Conservation (phyloP, 2,329 filamentous ascomycete species). For the Elsinoe ampelina region DNA sequence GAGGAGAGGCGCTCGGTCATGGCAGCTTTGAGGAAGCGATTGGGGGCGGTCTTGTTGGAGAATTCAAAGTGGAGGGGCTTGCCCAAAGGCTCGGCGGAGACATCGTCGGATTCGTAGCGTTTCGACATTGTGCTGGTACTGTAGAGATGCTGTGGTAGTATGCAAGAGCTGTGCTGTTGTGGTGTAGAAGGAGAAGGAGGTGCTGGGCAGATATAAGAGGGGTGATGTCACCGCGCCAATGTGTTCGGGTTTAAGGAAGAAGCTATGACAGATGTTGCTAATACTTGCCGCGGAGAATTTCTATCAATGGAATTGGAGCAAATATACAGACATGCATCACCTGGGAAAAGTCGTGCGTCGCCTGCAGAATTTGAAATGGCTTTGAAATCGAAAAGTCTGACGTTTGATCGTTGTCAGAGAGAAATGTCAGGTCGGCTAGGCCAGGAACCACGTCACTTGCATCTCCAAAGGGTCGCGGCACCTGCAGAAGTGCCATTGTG, state of each 20-base stretch:
- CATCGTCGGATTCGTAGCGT: constrained; percentile 34
- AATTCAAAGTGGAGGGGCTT: constrained; percentile 38
- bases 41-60: constrained; percentile 48
- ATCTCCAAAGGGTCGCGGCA: neutral
- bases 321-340: neutral
- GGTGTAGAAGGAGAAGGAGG: neutral
- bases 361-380: neutral
- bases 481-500: neutral
- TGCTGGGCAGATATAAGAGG: neutral
- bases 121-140: constrained; percentile 28
- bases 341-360: neutral
- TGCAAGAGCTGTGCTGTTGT: too few species aligned
- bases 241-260: neutral
- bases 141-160: too few species aligned
- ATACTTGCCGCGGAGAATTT: neutral
- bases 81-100: constrained; percentile 32
- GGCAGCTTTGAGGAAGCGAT: constrained; percentile 58
- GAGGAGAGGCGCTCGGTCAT: constrained; percentile 58
- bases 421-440: neutral
- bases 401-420: neutral
- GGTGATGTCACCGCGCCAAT: constrained; percentile 2
- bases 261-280: neutral
- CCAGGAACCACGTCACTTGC: constrained; percentile 8
- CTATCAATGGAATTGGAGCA: neutral
- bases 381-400: constrained; percentile 9